Percentiles rank a stretch among this genome's conserved stretches.
Evolutionary conservation across 169 alveolate genomes (phyloP).

Genomic region (Plasmodium adleri): DNA sequence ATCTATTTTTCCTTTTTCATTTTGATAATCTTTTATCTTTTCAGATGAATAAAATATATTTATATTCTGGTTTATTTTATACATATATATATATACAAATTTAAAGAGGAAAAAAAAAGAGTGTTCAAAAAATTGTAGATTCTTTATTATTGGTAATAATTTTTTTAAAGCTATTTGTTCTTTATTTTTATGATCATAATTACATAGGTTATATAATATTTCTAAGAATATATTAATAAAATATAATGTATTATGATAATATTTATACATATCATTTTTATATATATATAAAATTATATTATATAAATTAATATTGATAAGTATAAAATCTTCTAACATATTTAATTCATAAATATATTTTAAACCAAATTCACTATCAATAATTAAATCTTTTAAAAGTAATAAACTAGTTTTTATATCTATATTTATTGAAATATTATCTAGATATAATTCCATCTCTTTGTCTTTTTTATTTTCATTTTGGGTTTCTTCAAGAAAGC

Average conservation of each 20-base stretch:
- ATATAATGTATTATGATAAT: slow-evolving; percentile 29
- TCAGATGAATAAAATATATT: too few species aligned
- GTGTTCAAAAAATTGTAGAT: slow-evolving; percentile 14
- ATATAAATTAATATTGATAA: slow-evolving; percentile 42
- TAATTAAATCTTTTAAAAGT: slow-evolving; percentile 49
- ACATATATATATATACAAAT: slow-evolving; percentile 29
- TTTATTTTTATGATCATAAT: slow-evolving; percentile 1
- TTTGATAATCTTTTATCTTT: too few species aligned
- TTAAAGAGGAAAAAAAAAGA: slow-evolving; percentile 61
- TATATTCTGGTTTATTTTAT: neutral
- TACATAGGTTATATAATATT: slow-evolving; percentile 17
- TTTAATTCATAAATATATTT: slow-evolving; percentile 56
- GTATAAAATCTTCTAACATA: slow-evolving; percentile 45
- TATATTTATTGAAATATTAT: slow-evolving; percentile 43
- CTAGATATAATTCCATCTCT: slow-evolving; percentile 35
- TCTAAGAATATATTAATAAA: slow-evolving; percentile 34
- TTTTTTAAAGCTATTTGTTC: slow-evolving; percentile 9
- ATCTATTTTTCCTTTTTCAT: too few species aligned
- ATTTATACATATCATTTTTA: slow-evolving; percentile 22
- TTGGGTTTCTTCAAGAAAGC: neutral
- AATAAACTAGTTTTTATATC: slow-evolving; percentile 53
- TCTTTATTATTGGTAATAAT: slow-evolving; percentile 23
- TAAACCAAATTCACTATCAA: slow-evolving; percentile 55
- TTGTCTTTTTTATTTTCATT: neutral
- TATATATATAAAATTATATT: slow-evolving; percentile 45